Evolutionary conservation across 257 asterid species (phyloP).

Genomic region (Solanum commersonii): DNA sequence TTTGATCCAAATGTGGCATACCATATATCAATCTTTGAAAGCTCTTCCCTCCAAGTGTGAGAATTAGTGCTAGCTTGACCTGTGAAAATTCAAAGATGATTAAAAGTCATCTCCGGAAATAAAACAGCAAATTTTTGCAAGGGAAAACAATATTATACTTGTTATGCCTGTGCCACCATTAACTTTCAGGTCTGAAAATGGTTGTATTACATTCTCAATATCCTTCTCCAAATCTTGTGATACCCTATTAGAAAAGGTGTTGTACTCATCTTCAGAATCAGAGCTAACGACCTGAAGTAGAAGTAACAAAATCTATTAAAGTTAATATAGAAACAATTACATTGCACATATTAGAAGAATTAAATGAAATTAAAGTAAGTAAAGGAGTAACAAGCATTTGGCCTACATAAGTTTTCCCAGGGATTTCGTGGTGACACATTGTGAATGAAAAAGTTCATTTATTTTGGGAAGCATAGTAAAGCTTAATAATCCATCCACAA

Average conservation of each 20-base stretch:
- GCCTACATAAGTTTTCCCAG: not conserved
- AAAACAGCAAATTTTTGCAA: not conserved
- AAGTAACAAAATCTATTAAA: not conserved
- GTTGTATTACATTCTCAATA: slow-evolving; percentile 43
- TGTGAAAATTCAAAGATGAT: slow-evolving; percentile 14
- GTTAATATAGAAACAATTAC: not conserved
- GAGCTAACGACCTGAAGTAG: slow-evolving; percentile 43
- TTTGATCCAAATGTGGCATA: slow-evolving; percentile 90
- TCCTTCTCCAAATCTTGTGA: slow-evolving; percentile 25
- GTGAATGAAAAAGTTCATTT: not conserved
- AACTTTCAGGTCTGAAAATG: slow-evolving; percentile 53
- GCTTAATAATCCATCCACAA: not conserved
- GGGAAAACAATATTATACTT: not conserved
- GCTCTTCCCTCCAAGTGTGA: slow-evolving; percentile 65
- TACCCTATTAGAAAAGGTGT: slow-evolving; percentile 1
- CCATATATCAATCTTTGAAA: slow-evolving; percentile 57
- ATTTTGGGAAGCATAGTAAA: not conserved
- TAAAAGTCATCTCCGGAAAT: not conserved
- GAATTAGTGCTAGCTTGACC: slow-evolving; percentile 22
- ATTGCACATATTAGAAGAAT: not conserved
- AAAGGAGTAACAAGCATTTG: not conserved
- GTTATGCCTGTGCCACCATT: slow-evolving; percentile 28
- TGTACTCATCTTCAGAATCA: slow-evolving; percentile 58
- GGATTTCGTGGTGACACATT: not conserved
- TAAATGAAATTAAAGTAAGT: not conserved